Evolutionary conservation across 2,329 filamentous ascomycete genomes (phyloP), one percentile per base, ranked within the genome.

Genomic region (Microascus cirrosus): DNA sequence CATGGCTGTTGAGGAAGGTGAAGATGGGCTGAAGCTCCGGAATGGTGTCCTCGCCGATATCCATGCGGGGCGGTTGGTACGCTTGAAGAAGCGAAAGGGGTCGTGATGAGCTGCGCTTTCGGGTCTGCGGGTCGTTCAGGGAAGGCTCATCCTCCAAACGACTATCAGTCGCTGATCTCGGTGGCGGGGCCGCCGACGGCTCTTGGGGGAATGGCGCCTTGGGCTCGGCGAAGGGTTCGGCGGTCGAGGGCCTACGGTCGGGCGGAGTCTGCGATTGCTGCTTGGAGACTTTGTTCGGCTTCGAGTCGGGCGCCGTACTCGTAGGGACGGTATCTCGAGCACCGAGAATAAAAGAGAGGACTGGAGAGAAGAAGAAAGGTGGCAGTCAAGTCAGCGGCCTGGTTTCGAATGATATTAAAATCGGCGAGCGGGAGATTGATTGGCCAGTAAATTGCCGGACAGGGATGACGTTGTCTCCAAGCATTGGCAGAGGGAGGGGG

Each of bases 11-110:
- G 63, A 99, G 81, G 68, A 90, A 94, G 60, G 84, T 89, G 72
- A 97, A 97, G 66, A 97, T 92, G 62, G 92, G 93, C 74, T 91
- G 88, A 61, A 99, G 79, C 77, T 99, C 94, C 42, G 94, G 91
- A 61, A 94, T 84, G 34, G 90, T 95, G 68, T 96, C 90, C 64
- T 86, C 81, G 67, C 83, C 84, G 62, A 94, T 80, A 67, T 95
- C 89, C 86, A 95, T 91, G 70, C 91, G 74, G 67, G 87, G 88
- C 67, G 91, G 90, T 65, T 91, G 86, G 72, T 92, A 92, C 60
- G 88, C 85, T 70, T 94, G 86, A 55, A 93, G 79, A 81, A 95
- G 94, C 61, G 91, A 96, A 72, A 87, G 77, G 36, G 91, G 91
- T 60, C 92, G 82, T 10, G 87, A 86, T 50, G 69, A 74, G 64